These are phyloP conservation scores for Waltiozyma sp. DNA, from an alignment of 1,139 yeast genomes.

Conservation along the genomic window DNA sequence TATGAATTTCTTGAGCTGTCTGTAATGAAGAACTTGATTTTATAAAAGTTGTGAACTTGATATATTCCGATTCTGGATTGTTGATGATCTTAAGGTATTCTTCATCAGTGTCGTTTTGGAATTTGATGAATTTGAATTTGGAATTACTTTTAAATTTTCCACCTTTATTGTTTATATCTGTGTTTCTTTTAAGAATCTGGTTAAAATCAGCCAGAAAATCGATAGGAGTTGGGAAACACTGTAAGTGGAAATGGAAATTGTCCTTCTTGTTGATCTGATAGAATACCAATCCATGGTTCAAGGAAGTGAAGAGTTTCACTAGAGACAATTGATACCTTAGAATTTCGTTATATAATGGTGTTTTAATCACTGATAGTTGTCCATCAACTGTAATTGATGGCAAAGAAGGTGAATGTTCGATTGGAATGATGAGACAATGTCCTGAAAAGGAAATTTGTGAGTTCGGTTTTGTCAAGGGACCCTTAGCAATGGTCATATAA, in stretches of 20 bases:
- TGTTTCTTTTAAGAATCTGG: constrained; percentile 29
- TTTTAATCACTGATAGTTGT: constrained; percentile 11
- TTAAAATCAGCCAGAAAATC: constrained; percentile 28
- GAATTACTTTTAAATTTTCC: constrained; percentile 35
- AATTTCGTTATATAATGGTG: constrained; percentile 30
- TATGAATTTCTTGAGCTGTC: constrained; percentile 17
- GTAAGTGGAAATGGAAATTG: constrained; percentile 58
- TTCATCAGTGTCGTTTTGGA: constrained; percentile 16
- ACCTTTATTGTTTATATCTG: constrained; percentile 32
- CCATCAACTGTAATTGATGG: constrained; percentile 8
- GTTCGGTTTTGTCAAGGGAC: constrained; percentile 57
- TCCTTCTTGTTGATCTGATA: constrained; percentile 49
- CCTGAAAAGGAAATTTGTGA: constrained; percentile 50
- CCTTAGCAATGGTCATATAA: constrained; percentile 76
- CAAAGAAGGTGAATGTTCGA: constrained; percentile 54
- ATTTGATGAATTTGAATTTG: constrained; percentile 30
- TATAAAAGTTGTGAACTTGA: constrained; percentile 26
- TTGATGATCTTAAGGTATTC: constrained; percentile 23
- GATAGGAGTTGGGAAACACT: constrained; percentile 47
- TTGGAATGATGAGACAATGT: constrained; percentile 76
- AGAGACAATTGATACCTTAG: constrained; percentile 33
- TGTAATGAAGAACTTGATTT: constrained; percentile 15
- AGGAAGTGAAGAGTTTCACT: constrained; percentile 29
- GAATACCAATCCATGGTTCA: constrained; percentile 36
- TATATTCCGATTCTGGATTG: constrained; percentile 24